Evolutionary conservation across 176 grass and related monocot species (phyloP).

Genomic region (Urochloa ruziziensis): DNA sequence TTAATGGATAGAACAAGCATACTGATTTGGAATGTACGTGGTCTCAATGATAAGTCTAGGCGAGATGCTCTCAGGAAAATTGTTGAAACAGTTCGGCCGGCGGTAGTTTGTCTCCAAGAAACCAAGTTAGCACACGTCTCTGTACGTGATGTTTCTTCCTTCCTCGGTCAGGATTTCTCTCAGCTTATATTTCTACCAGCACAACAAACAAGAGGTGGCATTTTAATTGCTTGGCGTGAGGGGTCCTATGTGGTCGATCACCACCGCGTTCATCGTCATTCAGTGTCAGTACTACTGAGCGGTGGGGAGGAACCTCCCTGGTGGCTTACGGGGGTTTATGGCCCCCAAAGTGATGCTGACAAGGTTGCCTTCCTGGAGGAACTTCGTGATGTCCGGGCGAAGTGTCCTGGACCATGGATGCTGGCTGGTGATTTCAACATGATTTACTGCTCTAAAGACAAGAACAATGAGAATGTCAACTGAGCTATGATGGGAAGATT

Average conservation of each 20-base stretch:
- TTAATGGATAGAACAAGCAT: neutral
- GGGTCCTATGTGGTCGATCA: neutral
- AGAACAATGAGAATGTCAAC: neutral
- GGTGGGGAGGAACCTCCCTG: neutral
- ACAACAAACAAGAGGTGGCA: neutral
- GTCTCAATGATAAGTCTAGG: neutral
- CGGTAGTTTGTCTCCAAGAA: neutral
- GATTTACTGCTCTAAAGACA: neutral
- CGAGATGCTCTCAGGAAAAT: neutral
- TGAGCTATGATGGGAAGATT: too few species aligned
- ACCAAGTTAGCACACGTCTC: neutral
- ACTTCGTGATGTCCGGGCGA: neutral
- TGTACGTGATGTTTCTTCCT: neutral
- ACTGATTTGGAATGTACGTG: neutral
- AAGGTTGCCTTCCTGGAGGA: neutral
- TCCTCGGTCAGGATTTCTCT: neutral
- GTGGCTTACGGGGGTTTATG: neutral
- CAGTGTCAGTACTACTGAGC: neutral
- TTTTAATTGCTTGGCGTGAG: neutral
- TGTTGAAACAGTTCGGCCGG: neutral
- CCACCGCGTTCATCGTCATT: neutral
- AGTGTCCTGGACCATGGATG: neutral
- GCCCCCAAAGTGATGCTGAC: neutral
- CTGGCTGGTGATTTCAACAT: neutral
- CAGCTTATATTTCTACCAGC: neutral